Evolutionary conservation across 768 basidiomycete genomes (phyloP), one percentile per base, ranked within the genome.

Genomic region (Lactarius hengduanensis): DNA sequence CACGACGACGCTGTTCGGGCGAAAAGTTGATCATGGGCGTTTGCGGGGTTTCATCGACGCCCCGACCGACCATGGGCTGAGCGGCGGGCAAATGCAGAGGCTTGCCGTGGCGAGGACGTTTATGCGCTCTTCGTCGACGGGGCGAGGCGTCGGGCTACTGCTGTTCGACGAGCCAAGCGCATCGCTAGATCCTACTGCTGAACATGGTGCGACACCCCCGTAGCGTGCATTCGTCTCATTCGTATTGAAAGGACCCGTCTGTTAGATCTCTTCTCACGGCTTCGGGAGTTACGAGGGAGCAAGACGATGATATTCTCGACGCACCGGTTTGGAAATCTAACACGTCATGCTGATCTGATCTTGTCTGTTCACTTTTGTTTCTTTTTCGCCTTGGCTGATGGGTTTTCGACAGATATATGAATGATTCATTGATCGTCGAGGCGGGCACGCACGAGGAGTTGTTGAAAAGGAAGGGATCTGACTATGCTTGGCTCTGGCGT

Each of bases 261-360:
- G 10, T 18, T 61, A 84, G 83, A 92, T 73, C 77, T 92, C 7
- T 93, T 93, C 62, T 84, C 89, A 68, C 81, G 90, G 36, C 77
- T 92, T 38, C 83, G 88, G 26, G 76, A 80, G 8, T 73, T 93
- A 28, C 81, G 90, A 61, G 89, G 88, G 13, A 87, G 82, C 74
- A 92, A 92, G 75, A 92, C 91, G 2, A 92, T 92, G 91, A 76
- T 92, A 30, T 92, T 91, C 73, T 91, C 90, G 1, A 88, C 88
- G 0, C 91, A 89, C 75, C 79, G 87, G 1, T 83, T 80, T 71
- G 90, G 89, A 13, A 89, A 86, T 65, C 78, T 90, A 15, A 91
- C 89, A 0, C 80, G 88, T 8, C 82, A 89, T 69, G 89, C 66
- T 22, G 66, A 67, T 56, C 41, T 67, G 53, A 67, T 67, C 28